phyloP scores from a whole-genome alignment of 345 rosid species.

The Brassica napus region DNA sequence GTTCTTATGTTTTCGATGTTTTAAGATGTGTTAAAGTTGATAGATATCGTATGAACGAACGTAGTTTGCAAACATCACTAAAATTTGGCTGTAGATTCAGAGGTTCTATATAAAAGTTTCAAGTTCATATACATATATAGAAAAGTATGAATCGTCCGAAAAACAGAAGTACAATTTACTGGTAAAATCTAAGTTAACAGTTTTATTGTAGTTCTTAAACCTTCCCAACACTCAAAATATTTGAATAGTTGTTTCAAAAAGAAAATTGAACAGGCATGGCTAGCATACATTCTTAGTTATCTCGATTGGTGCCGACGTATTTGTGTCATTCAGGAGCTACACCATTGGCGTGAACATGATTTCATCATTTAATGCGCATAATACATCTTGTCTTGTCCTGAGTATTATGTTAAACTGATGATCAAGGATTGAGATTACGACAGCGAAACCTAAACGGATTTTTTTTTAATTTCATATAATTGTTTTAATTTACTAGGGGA shows the following conservation, averaged over 20 bases:
- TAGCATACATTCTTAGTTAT: background rate
- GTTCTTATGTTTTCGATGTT: background rate
- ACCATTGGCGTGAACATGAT: slow-evolving; percentile 12
- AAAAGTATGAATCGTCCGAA: background rate
- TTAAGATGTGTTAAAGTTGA: background rate
- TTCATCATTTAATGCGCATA: background rate
- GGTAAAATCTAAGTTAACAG: background rate
- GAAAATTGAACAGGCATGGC: background rate
- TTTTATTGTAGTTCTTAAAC: background rate
- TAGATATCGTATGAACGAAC: background rate
- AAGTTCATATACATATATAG: background rate
- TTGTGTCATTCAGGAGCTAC: slow-evolving; percentile 1
- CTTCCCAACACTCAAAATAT: background rate
- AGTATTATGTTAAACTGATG: background rate
- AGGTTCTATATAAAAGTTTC: background rate
- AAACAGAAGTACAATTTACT: background rate
- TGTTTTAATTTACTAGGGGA: slow-evolving; percentile 20
- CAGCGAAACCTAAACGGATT: background rate
- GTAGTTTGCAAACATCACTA: background rate
- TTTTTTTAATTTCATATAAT: background rate
- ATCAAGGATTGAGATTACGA: background rate
- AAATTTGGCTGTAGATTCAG: background rate
- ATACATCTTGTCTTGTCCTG: background rate
- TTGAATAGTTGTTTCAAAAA: background rate
- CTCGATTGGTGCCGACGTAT: slow-evolving; percentile 9